phyloP scores from a whole-genome alignment of 2,329 filamentous ascomycete species.

The Trichothecium roseum region DNA sequence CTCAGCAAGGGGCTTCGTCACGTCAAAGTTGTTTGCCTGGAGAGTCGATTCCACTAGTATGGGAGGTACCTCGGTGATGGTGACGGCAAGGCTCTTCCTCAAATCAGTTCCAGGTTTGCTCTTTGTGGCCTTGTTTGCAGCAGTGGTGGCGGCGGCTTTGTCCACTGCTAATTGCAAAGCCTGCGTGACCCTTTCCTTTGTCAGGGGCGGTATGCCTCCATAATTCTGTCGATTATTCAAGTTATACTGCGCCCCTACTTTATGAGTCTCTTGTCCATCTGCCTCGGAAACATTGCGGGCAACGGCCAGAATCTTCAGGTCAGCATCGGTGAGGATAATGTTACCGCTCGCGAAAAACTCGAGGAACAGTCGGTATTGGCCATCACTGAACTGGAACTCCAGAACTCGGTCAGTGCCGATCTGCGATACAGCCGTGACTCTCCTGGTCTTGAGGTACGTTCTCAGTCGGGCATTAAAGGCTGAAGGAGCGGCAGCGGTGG shows the following conservation, averaged over 20 bases:
- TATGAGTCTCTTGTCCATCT: conserved; percentile 73
- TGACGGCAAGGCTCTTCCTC: conserved; percentile 69
- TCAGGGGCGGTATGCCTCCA: conserved; percentile 62
- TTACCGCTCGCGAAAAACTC: conserved; percentile 98
- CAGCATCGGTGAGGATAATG: conserved; percentile 79
- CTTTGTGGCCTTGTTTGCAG: conserved; percentile 52
- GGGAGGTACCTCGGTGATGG: conserved; percentile 82
- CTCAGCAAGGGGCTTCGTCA: conserved; percentile 53
- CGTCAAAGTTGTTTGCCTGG: conserved; percentile 58
- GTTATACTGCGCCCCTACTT: conserved; percentile 68
- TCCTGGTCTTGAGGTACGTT: conserved; percentile 78
- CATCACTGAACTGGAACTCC: conserved; percentile 87
- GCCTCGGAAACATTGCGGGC: conserved; percentile 72
- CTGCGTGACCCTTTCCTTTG: conserved; percentile 58
- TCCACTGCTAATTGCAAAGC: conserved; percentile 59
- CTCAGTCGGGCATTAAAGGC: conserved; percentile 76
- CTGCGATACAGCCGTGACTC: conserved; percentile 72
- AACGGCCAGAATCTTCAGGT: conserved; percentile 72
- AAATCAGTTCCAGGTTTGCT: conserved; percentile 66
- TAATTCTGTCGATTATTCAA: conserved; percentile 79
- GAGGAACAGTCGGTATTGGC: conserved; percentile 74
- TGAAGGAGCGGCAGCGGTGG: conserved; percentile 75
- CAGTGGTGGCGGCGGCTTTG: conserved; percentile 38
- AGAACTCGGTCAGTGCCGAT: conserved; percentile 90
- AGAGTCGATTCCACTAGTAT: conserved; percentile 82